phyloP scores from a whole-genome alignment of 441 rosid species.

The Heliophila coronopifolia region DNA sequence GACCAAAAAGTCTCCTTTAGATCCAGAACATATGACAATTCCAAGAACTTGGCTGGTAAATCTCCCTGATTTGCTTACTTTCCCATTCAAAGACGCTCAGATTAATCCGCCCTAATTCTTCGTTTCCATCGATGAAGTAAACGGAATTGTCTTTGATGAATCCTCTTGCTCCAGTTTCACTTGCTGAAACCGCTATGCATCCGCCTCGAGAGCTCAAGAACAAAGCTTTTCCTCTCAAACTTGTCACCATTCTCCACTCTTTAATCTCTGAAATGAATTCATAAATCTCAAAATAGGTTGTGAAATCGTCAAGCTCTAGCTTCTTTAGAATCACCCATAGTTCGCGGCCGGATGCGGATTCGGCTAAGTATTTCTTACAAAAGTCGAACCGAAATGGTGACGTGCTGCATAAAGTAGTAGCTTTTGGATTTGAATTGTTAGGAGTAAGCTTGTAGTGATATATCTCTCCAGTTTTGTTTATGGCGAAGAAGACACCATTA shows the following conservation, averaged over 20 bases:
- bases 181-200: slow-evolving; percentile 13
- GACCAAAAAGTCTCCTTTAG: too few relatives aligned
- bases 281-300: slow-evolving; percentile 6
- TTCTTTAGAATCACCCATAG: slow-evolving; percentile 20
- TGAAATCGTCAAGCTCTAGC: slow-evolving; percentile 15
- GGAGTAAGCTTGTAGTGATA: slow-evolving; percentile 6
- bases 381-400: slow-evolving; percentile 14
- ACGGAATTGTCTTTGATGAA: slow-evolving; percentile 11
- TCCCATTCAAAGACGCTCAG: slow-evolving; percentile 24
- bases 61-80: not conserved
- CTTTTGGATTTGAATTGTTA: slow-evolving; percentile 10
- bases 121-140: slow-evolving; percentile 14
- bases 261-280: not conserved
- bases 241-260: slow-evolving; percentile 17
- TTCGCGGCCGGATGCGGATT: slow-evolving; percentile 3
- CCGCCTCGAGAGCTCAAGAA: slow-evolving; percentile 18
- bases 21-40: slow-evolving; percentile 19
- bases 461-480: slow-evolving; percentile 7
- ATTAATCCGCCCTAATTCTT: not conserved
- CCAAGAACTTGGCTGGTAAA: slow-evolving; percentile 12
- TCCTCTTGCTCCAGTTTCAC: not conserved
- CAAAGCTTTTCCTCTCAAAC: slow-evolving; percentile 21
- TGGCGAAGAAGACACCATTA: slow-evolving; percentile 19
- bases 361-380: slow-evolving; percentile 25
- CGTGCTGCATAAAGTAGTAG: not conserved